A percentile compares a stretch with the other conserved stretches of the same genome.
These are phyloP conservation scores for Oxyria digyna DNA, from an alignment of 148 eudicot genomes.

Conservation along the genomic window DNA sequence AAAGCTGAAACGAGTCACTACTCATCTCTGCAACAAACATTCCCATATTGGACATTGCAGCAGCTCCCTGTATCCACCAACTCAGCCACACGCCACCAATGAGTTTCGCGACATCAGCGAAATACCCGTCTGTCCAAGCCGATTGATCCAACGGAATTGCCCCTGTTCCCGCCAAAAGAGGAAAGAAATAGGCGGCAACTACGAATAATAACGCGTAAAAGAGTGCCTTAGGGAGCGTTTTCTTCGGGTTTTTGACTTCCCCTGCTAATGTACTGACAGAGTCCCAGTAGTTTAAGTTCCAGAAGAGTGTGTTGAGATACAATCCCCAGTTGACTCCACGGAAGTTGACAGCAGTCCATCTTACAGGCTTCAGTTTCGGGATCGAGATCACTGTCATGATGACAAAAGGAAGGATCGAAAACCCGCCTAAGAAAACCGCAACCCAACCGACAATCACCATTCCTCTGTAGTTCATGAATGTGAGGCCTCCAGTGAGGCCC, in stretches of 20 bases:
- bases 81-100: conserved; percentile 10
- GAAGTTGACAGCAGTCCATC: conserved; percentile 10
- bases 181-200: conserved; percentile 11
- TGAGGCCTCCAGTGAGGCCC: conserved; percentile 5
- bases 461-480: conserved; percentile 12
- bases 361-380: conserved; percentile 6
- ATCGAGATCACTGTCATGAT: conserved; percentile 8
- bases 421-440: conserved; percentile 9
- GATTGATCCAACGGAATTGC: conserved; percentile 1
- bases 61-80: conserved; percentile 12
- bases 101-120: conserved; percentile 10
- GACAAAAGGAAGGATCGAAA: conserved; percentile 12
- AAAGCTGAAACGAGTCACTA: conserved; percentile 10
- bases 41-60: conserved; percentile 14
- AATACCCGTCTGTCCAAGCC: conserved; percentile 11
- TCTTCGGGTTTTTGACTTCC: conserved; percentile 11
- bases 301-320: conserved; percentile 7
- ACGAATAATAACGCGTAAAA: conserved; percentile 7
- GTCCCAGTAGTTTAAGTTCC: conserved; percentile 13
- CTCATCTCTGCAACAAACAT: conserved; percentile 15
- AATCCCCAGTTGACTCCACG: conserved; percentile 6
- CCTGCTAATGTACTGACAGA: conserved; percentile 11
- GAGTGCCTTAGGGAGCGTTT: conserved; percentile 12
- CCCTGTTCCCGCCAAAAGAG: conserved; percentile 13
- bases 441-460: conserved; percentile 12